A percentile compares a stretch with the other conserved stretches of the same genome.
Conservation (phyloP, 2,329 filamentous ascomycete species). For the Paracamarosporium sp. region DNA sequence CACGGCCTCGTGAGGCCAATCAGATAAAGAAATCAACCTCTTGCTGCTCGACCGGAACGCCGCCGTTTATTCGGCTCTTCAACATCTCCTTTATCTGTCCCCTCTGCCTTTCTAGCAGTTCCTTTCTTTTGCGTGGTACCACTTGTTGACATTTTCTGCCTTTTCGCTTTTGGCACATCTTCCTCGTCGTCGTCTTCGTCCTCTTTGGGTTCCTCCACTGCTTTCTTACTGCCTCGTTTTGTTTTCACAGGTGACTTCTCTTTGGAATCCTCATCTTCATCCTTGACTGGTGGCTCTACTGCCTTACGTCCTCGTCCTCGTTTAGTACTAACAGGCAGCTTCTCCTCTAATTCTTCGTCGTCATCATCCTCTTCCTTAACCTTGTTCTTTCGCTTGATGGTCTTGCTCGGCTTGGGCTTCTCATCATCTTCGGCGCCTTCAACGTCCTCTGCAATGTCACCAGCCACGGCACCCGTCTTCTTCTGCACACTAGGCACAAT, state of each 20-base stretch:
- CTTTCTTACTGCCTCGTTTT: conserved; percentile 30
- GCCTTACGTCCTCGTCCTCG: conserved; percentile 14
- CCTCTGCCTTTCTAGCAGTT: conserved; percentile 9
- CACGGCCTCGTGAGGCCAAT: no score
- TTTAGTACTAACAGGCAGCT: conserved; percentile 23
- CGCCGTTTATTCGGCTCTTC: conserved; percentile 24
- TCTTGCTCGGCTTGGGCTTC: conserved; percentile 36
- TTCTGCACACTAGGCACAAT: conserved; percentile 86
- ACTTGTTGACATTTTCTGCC: conserved; percentile 26
- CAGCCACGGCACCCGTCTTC: conserved; percentile 70
- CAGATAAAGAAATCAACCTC: conserved; percentile 12
- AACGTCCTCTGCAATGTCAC: conserved; percentile 54
- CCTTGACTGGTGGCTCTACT: not conserved
- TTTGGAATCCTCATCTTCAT: conserved; percentile 14
- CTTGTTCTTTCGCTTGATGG: conserved; percentile 44
- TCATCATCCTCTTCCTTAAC: conserved; percentile 29
- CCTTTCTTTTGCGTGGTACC: conserved; percentile 20
- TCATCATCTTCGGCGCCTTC: conserved; percentile 26
- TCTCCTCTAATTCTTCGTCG: conserved; percentile 19
- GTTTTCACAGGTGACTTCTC: conserved; percentile 18
- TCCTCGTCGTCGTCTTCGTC: conserved; percentile 30
- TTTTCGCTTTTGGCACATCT: conserved; percentile 28
- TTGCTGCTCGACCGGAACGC: conserved; percentile 31
- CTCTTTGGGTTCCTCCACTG: conserved; percentile 22
- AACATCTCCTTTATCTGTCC: conserved; percentile 16